Percentiles rank a stretch among this genome's conserved stretches.
Evolutionary conservation across 176 grass and related monocot genomes (phyloP).

Genomic region (Musa acuminata): DNA sequence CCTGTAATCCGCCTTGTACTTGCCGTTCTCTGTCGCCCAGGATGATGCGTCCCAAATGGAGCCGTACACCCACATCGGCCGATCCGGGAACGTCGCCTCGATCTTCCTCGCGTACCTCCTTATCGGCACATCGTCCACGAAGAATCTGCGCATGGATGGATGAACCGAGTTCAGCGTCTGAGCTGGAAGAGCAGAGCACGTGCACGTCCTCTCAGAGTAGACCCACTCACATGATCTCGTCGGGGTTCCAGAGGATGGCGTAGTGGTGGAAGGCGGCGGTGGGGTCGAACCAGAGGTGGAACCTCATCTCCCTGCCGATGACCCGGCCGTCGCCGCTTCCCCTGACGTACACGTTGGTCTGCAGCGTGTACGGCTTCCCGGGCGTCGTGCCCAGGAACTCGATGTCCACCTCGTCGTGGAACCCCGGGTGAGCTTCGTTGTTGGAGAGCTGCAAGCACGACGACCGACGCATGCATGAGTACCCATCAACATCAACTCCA

Average conservation of each 20-base stretch:
- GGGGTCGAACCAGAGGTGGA: slow-evolving; percentile 76
- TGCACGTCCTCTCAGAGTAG: not conserved
- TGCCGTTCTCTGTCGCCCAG: slow-evolving; percentile 3
- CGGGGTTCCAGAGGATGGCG: slow-evolving; percentile 60
- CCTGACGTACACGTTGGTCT: slow-evolving; percentile 2
- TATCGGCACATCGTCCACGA: slow-evolving; percentile 6
- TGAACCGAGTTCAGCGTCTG: too few species aligned
- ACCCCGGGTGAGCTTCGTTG: not conserved
- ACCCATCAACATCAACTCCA: too few species aligned
- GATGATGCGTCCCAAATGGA: not conserved
- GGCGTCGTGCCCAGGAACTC: slow-evolving; percentile 2
- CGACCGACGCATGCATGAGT: not conserved
- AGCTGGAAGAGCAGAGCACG: too few species aligned
- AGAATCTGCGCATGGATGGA: not conserved
- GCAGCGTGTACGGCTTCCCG: not conserved
- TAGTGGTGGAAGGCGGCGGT: slow-evolving; percentile 68
- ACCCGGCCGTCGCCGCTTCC: slow-evolving; percentile 5
- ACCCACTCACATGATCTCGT: not conserved
- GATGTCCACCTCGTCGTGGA: slow-evolving; percentile 2
- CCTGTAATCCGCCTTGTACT: not conserved
- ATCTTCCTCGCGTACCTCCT: not conserved
- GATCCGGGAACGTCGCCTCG: not conserved
- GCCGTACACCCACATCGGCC: slow-evolving; percentile 7
- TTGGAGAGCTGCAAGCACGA: not conserved
- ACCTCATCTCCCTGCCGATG: slow-evolving; percentile 7